phyloP scores from a whole-genome alignment of 2,329 filamentous ascomycete genomes.

The Fusarium sp. region DNA sequence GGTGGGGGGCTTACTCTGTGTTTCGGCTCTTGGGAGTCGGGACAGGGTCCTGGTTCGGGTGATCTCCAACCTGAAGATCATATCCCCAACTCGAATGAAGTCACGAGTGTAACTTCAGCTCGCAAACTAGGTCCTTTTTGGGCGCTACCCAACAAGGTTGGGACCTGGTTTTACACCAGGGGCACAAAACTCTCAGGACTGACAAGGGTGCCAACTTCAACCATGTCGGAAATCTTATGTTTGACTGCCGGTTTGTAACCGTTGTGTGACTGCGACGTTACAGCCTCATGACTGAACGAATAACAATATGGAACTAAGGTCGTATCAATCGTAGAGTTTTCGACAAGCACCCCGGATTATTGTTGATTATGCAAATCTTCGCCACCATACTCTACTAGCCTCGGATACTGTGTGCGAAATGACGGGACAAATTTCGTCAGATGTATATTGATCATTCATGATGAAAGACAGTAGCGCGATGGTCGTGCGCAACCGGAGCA shows the following conservation, averaged over 20 bases:
- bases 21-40: constrained; percentile 14
- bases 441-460: not conserved
- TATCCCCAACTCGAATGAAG: constrained; percentile 4
- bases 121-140: constrained; percentile 22
- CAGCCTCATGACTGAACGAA: not conserved
- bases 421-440: not conserved
- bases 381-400: not conserved
- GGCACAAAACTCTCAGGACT: not conserved
- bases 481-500: not conserved
- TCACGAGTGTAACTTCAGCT: constrained; percentile 9
- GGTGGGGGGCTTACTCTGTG: constrained; percentile 18
- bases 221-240: constrained; percentile 12
- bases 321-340: not conserved
- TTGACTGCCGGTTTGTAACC: constrained; percentile 9
- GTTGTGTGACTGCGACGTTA: not conserved
- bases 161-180: not conserved
- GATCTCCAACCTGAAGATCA: constrained; percentile 21
- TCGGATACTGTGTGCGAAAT: not conserved
- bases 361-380: not conserved
- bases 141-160: not conserved
- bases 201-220: constrained; percentile 1
- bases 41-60: constrained; percentile 8
- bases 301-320: not conserved
- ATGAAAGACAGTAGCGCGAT: not conserved
- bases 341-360: not conserved